Conservation (phyloP, 352 stramenopile species). For the Globisporangium spiculum region DNA sequence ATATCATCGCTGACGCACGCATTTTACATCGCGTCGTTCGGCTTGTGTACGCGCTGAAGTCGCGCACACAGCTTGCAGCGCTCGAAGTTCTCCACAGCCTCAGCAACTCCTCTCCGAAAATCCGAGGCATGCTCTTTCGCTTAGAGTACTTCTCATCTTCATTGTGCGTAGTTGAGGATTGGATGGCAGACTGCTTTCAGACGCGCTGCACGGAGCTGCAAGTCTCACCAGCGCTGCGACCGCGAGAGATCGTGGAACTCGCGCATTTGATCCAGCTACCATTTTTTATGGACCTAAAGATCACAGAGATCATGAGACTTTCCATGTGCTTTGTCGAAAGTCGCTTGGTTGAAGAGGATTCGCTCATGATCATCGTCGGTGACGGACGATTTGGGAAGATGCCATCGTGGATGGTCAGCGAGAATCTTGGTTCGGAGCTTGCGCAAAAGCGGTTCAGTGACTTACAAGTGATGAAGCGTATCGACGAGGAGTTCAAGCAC, state of each 20-base stretch:
- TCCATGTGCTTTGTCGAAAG: conserved; percentile 26
- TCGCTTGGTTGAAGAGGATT: conserved; percentile 13
- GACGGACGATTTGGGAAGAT: conserved; percentile 13
- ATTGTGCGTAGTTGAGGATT: not conserved
- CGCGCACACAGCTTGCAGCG: conserved; percentile 22
- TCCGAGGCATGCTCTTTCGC: conserved; percentile 12
- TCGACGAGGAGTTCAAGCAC: conserved; percentile 10
- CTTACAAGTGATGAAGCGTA: conserved; percentile 1
- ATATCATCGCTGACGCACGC: conserved; percentile 16
- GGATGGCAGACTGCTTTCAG: conserved; percentile 7
- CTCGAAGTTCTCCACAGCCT: conserved; percentile 26
- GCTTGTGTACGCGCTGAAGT: conserved; percentile 22
- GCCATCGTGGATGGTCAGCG: conserved; percentile 10
- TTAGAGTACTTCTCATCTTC: conserved; percentile 15
- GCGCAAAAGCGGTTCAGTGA: not conserved
- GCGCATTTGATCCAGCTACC: conserved; percentile 26
- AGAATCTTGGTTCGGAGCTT: not conserved
- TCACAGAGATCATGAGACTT: conserved; percentile 25
- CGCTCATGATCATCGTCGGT: conserved; percentile 14
- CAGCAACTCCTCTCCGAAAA: not conserved
- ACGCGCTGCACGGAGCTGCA: not conserved
- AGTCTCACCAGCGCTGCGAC: conserved; percentile 18
- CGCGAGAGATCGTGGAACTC: conserved; percentile 18
- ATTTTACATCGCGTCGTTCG: conserved; percentile 25
- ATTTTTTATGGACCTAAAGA: conserved; percentile 28